Conservation (phyloP, 192 early-diverging fungal species). For the Phlyctochytrium planicorne region DNA sequence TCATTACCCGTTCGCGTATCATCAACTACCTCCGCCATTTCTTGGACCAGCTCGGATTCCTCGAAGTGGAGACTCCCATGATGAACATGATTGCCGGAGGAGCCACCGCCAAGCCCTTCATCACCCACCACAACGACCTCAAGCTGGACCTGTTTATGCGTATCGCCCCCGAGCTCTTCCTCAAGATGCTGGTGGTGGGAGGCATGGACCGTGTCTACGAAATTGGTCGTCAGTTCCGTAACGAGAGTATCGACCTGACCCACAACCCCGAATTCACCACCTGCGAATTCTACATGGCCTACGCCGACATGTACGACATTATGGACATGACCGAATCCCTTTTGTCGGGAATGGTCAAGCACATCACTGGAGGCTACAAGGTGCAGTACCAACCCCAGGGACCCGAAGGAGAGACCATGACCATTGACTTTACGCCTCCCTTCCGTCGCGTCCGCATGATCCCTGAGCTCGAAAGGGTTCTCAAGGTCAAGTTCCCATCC, state of each 20-base stretch:
- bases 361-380: slow-evolving; percentile 86
- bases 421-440: slow-evolving; percentile 96
- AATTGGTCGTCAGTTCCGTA: slow-evolving; percentile 99
- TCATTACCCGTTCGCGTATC: slow-evolving; percentile 87
- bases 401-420: slow-evolving; percentile 68
- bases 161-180: slow-evolving; percentile 94
- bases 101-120: slow-evolving; percentile 98
- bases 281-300: slow-evolving; percentile 99
- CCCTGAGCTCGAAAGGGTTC: slow-evolving; percentile 82
- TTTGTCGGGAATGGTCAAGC: slow-evolving; percentile 91
- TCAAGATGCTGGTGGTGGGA: slow-evolving; percentile 98
- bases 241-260: slow-evolving; percentile 96
- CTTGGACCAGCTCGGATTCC: slow-evolving; percentile 91
- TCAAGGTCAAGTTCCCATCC: slow-evolving; percentile 89
- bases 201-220: slow-evolving; percentile 98
- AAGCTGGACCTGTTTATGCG: slow-evolving; percentile 99
- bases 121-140: slow-evolving; percentile 99
- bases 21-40: slow-evolving; percentile 95
- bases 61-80: slow-evolving; percentile 99
- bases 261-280: slow-evolving; percentile 99
- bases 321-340: slow-evolving; percentile 93
- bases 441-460: slow-evolving; percentile 96
- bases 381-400: slow-evolving; percentile 94
- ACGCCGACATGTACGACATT: slow-evolving; percentile 95
- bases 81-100: slow-evolving; percentile 96